A percentile compares a stretch with the other conserved stretches of the same genome.
phyloP scores from a whole-genome alignment of 2,329 filamentous ascomycete species.

The Nemania sp. region DNA sequence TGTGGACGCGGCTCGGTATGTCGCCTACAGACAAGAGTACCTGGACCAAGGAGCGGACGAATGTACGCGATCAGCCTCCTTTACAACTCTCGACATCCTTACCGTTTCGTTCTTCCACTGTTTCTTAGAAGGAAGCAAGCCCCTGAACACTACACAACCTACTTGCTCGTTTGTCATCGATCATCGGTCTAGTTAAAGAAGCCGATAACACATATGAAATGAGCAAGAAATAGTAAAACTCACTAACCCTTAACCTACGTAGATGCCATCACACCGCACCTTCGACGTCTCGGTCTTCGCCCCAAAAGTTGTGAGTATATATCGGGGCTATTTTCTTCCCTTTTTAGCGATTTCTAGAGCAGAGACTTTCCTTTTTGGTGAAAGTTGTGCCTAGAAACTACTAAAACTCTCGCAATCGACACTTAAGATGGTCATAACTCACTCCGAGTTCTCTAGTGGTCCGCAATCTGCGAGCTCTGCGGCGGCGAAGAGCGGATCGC shows the following conservation, averaged over 20 bases:
- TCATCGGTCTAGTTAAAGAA: neutral
- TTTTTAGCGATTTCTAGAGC: no score
- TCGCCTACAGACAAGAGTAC: conserved; percentile 72
- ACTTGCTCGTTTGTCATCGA: no score
- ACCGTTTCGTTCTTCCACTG: neutral
- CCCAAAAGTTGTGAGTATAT: no score
- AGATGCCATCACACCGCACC: conserved; percentile 67
- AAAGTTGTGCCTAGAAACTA: no score
- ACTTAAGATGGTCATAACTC: no score
- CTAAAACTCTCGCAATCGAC: no score
- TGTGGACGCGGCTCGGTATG: conserved; percentile 76
- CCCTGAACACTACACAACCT: no score
- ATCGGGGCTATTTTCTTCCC: no score
- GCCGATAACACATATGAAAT: neutral
- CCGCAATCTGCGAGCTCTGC: conserved; percentile 73
- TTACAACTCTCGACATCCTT: neutral
- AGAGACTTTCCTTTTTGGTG: no score
- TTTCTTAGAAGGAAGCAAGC: no score
- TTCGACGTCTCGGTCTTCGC: conserved; percentile 68
- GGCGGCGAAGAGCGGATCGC: conserved; percentile 70
- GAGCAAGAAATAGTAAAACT: neutral
- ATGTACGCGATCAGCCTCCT: conserved; percentile 55
- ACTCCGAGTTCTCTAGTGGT: no score
- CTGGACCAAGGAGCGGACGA: conserved; percentile 70
- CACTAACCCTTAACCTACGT: neutral